Conservation (phyloP, 2,329 filamentous ascomycete species). For the Zelopaecilomyces penicillatus region DNA sequence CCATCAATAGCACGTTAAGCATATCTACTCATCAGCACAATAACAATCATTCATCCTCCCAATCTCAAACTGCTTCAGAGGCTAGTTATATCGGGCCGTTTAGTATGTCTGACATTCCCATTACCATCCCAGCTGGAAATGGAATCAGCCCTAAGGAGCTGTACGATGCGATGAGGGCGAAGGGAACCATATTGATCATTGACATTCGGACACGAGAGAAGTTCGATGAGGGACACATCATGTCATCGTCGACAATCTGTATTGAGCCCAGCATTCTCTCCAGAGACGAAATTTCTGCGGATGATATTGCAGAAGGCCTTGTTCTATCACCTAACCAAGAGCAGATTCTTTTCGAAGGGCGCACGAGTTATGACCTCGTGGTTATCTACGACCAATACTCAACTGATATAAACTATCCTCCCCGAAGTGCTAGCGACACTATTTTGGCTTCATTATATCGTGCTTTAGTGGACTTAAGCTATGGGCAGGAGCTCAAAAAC, state of each 20-base stretch:
- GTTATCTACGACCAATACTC: constrained; percentile 81
- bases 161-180: constrained; percentile 56
- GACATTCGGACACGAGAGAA: constrained; percentile 74
- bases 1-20: constrained; percentile 22
- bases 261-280: constrained; percentile 72
- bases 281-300: constrained; percentile 56
- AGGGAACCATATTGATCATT: constrained; percentile 63
- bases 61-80: constrained; percentile 18
- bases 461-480: constrained; percentile 77
- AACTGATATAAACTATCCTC: constrained; percentile 35
- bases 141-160: constrained; percentile 62
- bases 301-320: constrained; percentile 57
- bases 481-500: constrained; percentile 62
- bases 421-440: constrained; percentile 31
- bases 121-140: constrained; percentile 46
- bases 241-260: constrained; percentile 75
- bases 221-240: constrained; percentile 85
- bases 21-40: constrained; percentile 19
- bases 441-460: constrained; percentile 67
- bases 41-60: constrained; percentile 24
- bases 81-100: constrained; percentile 13
- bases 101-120: constrained; percentile 28
- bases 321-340: constrained; percentile 68
- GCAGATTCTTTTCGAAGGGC: constrained; percentile 60
- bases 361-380: constrained; percentile 73